Base-by-base conservation (phyloP, 1,284 basidiomycete genomes). In the Chalciporus sp. region DNA sequence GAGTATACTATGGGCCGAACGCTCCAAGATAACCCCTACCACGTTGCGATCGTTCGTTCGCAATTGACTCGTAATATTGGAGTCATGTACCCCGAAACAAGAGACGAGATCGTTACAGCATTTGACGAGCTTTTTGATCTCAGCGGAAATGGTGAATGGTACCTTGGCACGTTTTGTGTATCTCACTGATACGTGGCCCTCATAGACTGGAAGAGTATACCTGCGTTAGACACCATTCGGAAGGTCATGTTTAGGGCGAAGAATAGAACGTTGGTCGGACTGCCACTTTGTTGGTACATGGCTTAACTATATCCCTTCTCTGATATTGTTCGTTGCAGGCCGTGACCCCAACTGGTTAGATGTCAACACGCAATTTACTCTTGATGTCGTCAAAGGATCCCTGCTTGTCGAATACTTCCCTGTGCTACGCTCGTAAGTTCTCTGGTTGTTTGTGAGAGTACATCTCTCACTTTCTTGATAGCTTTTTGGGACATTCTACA, bases 201-300 rank as follows among this genome's bases (percentile, higher is more conserved):
- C 14, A 4, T 48, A 72, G 70, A 66, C 29, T 70, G 69, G 70
- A 60, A 56, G 26, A 50, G 52, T 12, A 37, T 68, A 7, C 60
- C 59, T 1, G 60, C 55, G 7, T 28, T 66, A 5, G 27, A 53
- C 9, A 50, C 52, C 16, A 31, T 67, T 7, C 58, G 53, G 41
- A 39, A 67, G 16, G 59, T 75, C 8, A 59, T 74, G 7, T 64
- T 65, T 41, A 61, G 70, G 29, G 59, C 68, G 17, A 71, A 60
- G 41, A 74, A 74, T 50, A 65, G 75, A 17, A 52, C 72, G 11
- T 72, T 76, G 47, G 72, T 75, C 39, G 74, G 75, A 2, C 58
- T 69, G 11, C 74, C 73, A 10, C 50, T 74, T 16, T 76, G 74
- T 74, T 52, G 7, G 68, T 31, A 23, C 23, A 23, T 23, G 23